Evolutionary conservation across 2,329 filamentous ascomycete genomes (phyloP), one percentile per base, ranked within the genome.

Genomic region (Ophiostoma ips): DNA sequence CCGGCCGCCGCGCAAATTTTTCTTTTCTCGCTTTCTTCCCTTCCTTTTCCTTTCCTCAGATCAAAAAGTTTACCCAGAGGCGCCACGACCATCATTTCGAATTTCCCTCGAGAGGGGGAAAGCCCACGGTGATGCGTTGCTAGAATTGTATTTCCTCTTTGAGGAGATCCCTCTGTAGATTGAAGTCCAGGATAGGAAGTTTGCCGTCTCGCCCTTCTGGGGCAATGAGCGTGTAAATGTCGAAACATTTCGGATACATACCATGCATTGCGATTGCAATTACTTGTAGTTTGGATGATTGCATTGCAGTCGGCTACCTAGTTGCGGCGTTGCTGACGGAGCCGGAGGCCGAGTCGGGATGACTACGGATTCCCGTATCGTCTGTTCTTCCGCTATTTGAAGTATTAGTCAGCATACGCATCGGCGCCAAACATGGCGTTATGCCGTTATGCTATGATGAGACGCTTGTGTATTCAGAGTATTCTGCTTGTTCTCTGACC

Each of bases 41-140:
- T 62, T 63, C 62, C 65, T 66, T 65, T 64, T 68, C 64, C 68
- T 68, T 68, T 71, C 65, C 57, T 65, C 60, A 70, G 67, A 78
- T 78, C 75, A 79, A 79, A 78, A 78, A 79, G 73, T n/a, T n/a
- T 65, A 69, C 63, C 68, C 76, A 67, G 66, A 72, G 76, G 72
- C 67, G 76, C 75, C 75, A 79, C 75, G 75, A 79, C 75, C 74
- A 67, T 73, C 75, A 77, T 69, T 69, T 67, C 69, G 71, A 63
- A 52, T 50, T 58, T 61, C 59, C 67, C 55, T 10, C 40, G 40
- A 24, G 24, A 43, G 40, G 19, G 16, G 10, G 31, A 11, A 43
- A 34, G 28, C 60, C 61, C 62, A 79, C 75, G 74, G 75, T 77
- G 75, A 73, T 66, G 73, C 62, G 75, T 79, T 79, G 75, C 75